Conservation (phyloP, 495 filamentous ascomycete species). For the Durotheca rogersii region DNA sequence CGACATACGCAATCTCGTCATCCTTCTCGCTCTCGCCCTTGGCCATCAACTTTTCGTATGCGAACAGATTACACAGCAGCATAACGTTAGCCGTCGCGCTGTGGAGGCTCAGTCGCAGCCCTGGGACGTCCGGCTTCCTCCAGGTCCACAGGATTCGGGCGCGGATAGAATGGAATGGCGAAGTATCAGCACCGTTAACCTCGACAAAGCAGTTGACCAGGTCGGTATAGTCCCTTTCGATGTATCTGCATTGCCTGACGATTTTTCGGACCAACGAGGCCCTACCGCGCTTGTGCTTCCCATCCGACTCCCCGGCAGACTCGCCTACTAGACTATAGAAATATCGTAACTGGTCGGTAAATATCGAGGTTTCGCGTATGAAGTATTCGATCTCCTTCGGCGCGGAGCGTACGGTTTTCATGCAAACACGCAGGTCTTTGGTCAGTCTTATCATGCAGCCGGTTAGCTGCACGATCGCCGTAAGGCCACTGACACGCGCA, state of each 20-base stretch:
- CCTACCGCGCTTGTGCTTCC: constrained; percentile 8
- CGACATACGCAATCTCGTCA: constrained; percentile 16
- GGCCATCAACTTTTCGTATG: constrained; percentile 13
- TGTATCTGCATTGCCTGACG: constrained; percentile 16
- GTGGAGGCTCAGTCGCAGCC: constrained; percentile 15
- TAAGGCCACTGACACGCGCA: constrained; percentile 16
- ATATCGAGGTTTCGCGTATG: constrained; percentile 16
- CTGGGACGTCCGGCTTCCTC: constrained; percentile 23
- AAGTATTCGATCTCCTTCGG: constrained; percentile 22
- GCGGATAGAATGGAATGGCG: constrained; percentile 8
- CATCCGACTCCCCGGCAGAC: neutral
- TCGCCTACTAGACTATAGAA: constrained; percentile 11
- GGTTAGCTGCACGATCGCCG: constrained; percentile 23
- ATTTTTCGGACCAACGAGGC: constrained; percentile 10
- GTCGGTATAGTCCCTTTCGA: constrained; percentile 14
- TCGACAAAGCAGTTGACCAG: constrained; percentile 16
- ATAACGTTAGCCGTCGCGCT: constrained; percentile 16
- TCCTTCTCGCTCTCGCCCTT: constrained; percentile 5
- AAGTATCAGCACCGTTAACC: constrained; percentile 5
- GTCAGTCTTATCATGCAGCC: constrained; percentile 10
- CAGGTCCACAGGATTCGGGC: constrained; percentile 19
- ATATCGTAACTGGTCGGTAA: constrained; percentile 8
- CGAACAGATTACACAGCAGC: constrained; percentile 12
- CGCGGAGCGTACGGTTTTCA: constrained; percentile 11
- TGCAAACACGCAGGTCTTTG: constrained; percentile 2